These are phyloP conservation scores for Bipolaris zeicola DNA, from an alignment of 2,329 filamentous ascomycete species.

Conservation along the genomic window DNA sequence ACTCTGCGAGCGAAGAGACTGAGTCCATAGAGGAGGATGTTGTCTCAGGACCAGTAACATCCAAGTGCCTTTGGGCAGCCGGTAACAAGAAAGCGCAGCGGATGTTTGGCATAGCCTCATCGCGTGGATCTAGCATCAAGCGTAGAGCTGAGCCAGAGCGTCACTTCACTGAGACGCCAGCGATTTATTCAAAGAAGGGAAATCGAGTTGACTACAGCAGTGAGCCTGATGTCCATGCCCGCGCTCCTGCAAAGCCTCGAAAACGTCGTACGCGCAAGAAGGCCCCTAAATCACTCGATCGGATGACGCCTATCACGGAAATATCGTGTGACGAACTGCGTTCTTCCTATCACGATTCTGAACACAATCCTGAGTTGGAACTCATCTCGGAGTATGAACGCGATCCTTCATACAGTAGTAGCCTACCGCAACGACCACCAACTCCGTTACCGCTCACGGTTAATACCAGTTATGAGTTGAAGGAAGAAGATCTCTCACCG, in stretches of 20 bases:
- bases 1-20: conserved; percentile 6
- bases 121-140: conserved; percentile 9
- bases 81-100: conserved; percentile 20
- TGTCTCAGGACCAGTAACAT: conserved; percentile 11
- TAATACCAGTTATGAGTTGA: conserved; percentile 11
- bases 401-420: neutral
- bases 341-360: conserved; percentile 13
- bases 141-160: conserved; percentile 4
- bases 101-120: conserved; percentile 20
- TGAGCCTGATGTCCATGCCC: conserved; percentile 10
- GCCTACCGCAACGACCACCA: conserved; percentile 1
- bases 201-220: conserved; percentile 16
- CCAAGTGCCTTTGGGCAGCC: conserved; percentile 10
- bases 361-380: conserved; percentile 21
- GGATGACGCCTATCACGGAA: conserved; percentile 36
- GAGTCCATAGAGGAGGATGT: conserved; percentile 20
- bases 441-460: conserved; percentile 1
- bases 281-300: conserved; percentile 21
- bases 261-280: conserved; percentile 19
- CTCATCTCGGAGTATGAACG: conserved; percentile 26
- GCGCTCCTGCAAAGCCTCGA: conserved; percentile 1
- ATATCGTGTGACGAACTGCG: conserved; percentile 24
- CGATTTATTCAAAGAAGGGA: conserved; percentile 3
- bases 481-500: conserved; percentile 20
- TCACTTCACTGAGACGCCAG: neutral